Evolutionary conservation across 805 yeast genomes (phyloP).

Genomic region (Candida jianshihensis): DNA sequence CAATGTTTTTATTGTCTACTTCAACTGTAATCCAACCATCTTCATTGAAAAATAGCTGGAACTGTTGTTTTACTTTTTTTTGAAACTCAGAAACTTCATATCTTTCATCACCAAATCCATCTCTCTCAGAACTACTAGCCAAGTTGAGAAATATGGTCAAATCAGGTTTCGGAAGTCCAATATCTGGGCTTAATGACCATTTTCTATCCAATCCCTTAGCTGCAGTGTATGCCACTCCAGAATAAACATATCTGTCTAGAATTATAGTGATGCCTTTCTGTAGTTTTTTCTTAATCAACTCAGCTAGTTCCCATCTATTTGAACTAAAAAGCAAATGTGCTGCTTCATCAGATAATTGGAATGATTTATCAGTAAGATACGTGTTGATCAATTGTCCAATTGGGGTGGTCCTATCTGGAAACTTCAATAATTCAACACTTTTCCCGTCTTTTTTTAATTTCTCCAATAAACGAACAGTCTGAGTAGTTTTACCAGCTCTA

Average conservation of each 20-base stretch:
- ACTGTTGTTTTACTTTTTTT: constrained; percentile 54
- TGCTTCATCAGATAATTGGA: constrained; percentile 62
- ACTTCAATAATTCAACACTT: constrained; percentile 51
- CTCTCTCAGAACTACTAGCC: constrained; percentile 41
- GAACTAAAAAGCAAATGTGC: constrained; percentile 88
- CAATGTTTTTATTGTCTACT: constrained; percentile 54
- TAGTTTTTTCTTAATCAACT: constrained; percentile 38
- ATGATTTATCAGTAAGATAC: constrained; percentile 50
- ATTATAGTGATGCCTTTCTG: constrained; percentile 52
- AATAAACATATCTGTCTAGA: constrained; percentile 82
- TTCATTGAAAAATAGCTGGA: constrained; percentile 38
- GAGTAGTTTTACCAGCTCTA: constrained; percentile 92
- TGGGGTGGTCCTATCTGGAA: constrained; percentile 81
- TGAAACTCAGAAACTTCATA: constrained; percentile 79
- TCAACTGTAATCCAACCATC: constrained; percentile 39
- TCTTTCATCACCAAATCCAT: constrained; percentile 91
- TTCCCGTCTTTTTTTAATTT: constrained; percentile 24
- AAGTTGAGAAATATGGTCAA: constrained; percentile 69
- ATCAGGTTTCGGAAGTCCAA: constrained; percentile 85
- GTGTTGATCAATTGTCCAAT: constrained; percentile 74
- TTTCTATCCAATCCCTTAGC: constrained; percentile 69
- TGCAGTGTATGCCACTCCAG: constrained; percentile 87
- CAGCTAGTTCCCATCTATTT: constrained; percentile 83
- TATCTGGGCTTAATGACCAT: constrained; percentile 82
- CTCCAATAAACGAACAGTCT: constrained; percentile 39